A percentile compares a stretch with the other conserved stretches of the same genome.
phyloP scores from a whole-genome alignment of 1,284 basidiomycete genomes.

The Dichomitus squalens region DNA sequence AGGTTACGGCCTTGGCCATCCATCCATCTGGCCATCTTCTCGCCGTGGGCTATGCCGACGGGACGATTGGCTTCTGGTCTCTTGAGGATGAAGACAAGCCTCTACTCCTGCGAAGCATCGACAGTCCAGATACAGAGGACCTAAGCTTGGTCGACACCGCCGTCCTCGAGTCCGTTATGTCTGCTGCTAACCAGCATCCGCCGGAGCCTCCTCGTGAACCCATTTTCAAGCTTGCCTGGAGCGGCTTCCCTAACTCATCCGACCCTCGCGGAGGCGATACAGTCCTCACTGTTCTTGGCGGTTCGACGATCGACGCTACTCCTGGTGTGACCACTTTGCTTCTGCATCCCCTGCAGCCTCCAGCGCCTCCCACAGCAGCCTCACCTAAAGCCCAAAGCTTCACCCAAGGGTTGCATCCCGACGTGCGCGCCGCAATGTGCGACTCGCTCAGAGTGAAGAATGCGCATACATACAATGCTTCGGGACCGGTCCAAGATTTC shows the following conservation, averaged over 20 bases:
- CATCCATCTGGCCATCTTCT: slow-evolving; percentile 75
- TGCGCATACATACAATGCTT: slow-evolving; percentile 63
- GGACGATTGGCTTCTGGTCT: slow-evolving; percentile 87
- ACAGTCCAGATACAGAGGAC: slow-evolving; percentile 43
- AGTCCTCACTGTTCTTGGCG: slow-evolving; percentile 79
- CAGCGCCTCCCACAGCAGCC: slow-evolving; percentile 52
- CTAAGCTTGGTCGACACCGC: slow-evolving; percentile 53
- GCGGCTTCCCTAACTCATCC: slow-evolving; percentile 64
- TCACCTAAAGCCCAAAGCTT: slow-evolving; percentile 28
- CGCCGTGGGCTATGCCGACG: slow-evolving; percentile 81
- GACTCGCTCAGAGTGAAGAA: slow-evolving; percentile 61
- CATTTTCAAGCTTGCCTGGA: slow-evolving; percentile 90
- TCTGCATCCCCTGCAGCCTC: slow-evolving; percentile 73
- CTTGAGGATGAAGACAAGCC: slow-evolving; percentile 82
- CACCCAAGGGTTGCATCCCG: slow-evolving; percentile 11
- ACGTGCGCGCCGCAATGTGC: slow-evolving; percentile 64
- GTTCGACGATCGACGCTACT: slow-evolving; percentile 56
- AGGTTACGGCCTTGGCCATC: slow-evolving; percentile 71
- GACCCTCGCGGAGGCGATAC: slow-evolving; percentile 72
- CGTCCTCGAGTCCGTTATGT: slow-evolving; percentile 47
- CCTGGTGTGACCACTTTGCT: slow-evolving; percentile 73
- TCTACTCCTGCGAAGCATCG: slow-evolving; percentile 76
- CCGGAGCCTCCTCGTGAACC: slow-evolving; percentile 60
- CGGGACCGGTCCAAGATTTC: slow-evolving; percentile 76
- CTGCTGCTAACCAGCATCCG: slow-evolving; percentile 22